phyloP scores from a whole-genome alignment of 2,329 filamentous ascomycete genomes.

The Hymenoscyphus scutula region DNA sequence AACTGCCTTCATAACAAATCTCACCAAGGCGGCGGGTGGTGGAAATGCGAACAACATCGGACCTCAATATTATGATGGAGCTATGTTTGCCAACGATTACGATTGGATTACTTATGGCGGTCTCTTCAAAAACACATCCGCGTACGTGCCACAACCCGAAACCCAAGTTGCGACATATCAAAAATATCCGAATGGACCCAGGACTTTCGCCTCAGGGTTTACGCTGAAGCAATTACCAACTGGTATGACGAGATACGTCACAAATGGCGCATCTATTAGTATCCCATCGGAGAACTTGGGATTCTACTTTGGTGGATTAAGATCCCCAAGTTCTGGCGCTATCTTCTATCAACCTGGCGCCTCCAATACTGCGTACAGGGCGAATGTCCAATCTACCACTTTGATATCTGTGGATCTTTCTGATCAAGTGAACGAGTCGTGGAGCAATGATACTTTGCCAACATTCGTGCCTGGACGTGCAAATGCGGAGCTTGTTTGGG shows the following conservation, averaged over 20 bases:
- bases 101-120: conserved; percentile 67
- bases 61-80: conserved; percentile 60
- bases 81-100: conserved; percentile 62
- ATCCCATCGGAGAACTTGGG: conserved; percentile 69
- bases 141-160: conserved; percentile 40
- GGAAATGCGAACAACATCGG: conserved; percentile 49
- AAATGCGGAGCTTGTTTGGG: conserved; percentile 66
- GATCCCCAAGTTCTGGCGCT: conserved; percentile 47
- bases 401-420: conserved; percentile 62
- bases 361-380: conserved; percentile 24
- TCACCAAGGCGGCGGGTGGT: conserved; percentile 45
- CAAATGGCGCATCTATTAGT: conserved; percentile 61
- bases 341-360: conserved; percentile 41
- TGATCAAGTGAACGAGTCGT: conserved; percentile 48
- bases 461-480: conserved; percentile 52
- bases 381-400: conserved; percentile 47
- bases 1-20: conserved; percentile 46
- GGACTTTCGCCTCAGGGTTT: conserved; percentile 44
- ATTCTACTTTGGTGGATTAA: conserved; percentile 68
- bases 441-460: conserved; percentile 57
- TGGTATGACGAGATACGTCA: conserved; percentile 58
- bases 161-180: conserved; percentile 52
- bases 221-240: conserved; percentile 41
- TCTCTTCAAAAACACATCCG: conserved; percentile 39
- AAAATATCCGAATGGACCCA: conserved; percentile 50